These are phyloP conservation scores for Chrysoporthe austroafricana DNA, from an alignment of 2,329 filamentous ascomycete species.

Conservation along the genomic window DNA sequence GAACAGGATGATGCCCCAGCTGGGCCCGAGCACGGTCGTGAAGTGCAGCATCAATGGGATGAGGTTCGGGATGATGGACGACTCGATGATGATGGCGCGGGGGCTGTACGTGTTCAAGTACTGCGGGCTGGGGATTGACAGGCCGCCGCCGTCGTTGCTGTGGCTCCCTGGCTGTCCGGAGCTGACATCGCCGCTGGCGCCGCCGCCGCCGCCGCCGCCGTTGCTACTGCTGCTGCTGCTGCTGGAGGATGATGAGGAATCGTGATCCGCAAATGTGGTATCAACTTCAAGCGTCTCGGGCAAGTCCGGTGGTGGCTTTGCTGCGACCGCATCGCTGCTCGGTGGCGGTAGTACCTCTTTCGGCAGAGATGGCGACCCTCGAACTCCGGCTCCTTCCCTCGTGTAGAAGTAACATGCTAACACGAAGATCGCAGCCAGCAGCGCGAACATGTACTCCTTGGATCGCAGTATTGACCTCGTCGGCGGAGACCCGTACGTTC, in stretches of 20 bases:
- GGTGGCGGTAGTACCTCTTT: background rate
- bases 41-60: constrained; percentile 36
- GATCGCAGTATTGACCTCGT: constrained; percentile 17
- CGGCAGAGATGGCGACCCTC: constrained; percentile 1
- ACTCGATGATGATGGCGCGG: constrained; percentile 27
- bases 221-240: background rate
- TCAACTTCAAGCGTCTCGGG: background rate
- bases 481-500: constrained; percentile 10
- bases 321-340: background rate
- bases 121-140: background rate
- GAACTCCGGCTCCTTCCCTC: background rate
- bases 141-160: background rate
- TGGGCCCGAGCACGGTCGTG: constrained; percentile 39
- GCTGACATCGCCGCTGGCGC: background rate
- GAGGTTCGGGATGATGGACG: constrained; percentile 33
- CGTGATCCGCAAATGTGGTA: background rate
- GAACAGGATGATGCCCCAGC: constrained; percentile 47
- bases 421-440: constrained; percentile 17
- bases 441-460: constrained; percentile 23
- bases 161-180: background rate
- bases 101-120: constrained; percentile 19
- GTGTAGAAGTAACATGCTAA: constrained; percentile 15
- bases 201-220: background rate
- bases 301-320: background rate
- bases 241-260: background rate